A percentile compares a stretch with the other conserved stretches of the same genome.
Conservation (phyloP, 345 rosid genomes). For the Syzygium grande region DNA sequence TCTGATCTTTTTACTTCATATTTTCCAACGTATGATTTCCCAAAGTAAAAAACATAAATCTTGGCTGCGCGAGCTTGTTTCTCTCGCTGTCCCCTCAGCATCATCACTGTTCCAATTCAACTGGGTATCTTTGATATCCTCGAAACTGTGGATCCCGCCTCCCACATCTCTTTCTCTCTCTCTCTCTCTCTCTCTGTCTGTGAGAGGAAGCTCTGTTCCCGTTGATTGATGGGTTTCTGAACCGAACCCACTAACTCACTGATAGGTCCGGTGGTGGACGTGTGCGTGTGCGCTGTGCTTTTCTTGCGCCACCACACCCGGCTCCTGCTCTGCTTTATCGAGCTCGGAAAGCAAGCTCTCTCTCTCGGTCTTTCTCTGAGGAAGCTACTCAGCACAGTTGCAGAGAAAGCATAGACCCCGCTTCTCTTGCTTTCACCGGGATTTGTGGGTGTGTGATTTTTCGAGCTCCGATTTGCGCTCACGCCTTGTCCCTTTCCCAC, state of each 20-base stretch:
- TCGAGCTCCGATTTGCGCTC: background rate
- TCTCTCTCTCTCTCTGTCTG: background rate
- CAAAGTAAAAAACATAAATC: background rate
- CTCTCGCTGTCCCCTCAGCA: background rate
- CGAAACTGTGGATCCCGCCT: background rate
- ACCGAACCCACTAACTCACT: background rate
- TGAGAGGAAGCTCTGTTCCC: background rate
- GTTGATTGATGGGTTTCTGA: background rate
- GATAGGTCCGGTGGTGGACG: background rate
- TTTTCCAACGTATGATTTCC: background rate
- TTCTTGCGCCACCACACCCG: background rate
- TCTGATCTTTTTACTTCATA: background rate
- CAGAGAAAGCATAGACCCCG: background rate
- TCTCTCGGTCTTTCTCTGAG: background rate
- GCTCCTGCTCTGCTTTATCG: background rate
- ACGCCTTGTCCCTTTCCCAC: background rate
- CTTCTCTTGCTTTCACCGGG: background rate
- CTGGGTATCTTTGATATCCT: background rate
- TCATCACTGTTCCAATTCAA: background rate
- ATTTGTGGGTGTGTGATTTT: background rate
- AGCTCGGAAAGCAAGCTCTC: background rate
- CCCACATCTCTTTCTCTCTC: background rate
- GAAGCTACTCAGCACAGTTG: background rate
- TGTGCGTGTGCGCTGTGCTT: background rate
- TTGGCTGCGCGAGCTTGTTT: background rate